These are phyloP conservation scores for Ceratobasidium sp. DNA, from an alignment of 1,284 basidiomycete genomes.

Conservation along the genomic window DNA sequence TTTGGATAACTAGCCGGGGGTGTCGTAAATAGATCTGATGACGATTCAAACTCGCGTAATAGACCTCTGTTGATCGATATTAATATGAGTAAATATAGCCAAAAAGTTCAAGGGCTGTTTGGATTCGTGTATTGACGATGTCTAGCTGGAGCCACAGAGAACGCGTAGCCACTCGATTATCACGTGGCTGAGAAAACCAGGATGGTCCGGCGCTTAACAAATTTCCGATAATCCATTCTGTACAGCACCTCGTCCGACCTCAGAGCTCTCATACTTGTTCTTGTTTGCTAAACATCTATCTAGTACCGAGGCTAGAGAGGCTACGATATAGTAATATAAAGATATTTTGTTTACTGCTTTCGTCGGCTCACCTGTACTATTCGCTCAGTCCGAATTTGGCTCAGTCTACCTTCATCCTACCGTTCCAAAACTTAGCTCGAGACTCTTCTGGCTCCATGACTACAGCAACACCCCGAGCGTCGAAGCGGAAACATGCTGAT, in stretches of 20 bases:
- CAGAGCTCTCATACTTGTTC: not conserved
- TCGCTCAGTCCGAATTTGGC: not conserved
- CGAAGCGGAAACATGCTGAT: slow-evolving; percentile 69
- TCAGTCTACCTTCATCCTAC: not conserved
- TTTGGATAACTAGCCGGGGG: too few relatives aligned
- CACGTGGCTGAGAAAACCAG: not conserved
- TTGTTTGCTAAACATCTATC: not conserved
- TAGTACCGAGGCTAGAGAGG: not conserved
- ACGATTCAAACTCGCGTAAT: too few relatives aligned
- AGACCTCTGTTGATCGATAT: too few relatives aligned
- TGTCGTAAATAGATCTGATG: too few relatives aligned
- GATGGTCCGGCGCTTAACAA: slow-evolving; percentile 35
- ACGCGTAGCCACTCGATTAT: not conserved
- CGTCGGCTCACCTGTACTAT: not conserved
- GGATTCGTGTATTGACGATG: not conserved
- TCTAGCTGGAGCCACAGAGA: too few relatives aligned
- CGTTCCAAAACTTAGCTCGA: not conserved
- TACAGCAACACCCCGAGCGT: slow-evolving; percentile 51
- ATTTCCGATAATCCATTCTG: slow-evolving; percentile 23
- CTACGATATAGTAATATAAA: too few relatives aligned
- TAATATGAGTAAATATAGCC: too few relatives aligned
- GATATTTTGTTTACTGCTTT: not conserved
- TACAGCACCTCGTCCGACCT: not conserved
- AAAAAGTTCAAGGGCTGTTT: too few relatives aligned
- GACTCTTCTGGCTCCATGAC: slow-evolving; percentile 2